Evolutionary conservation across 2,329 filamentous ascomycete species (phyloP).

Genomic region (Byssochlamys sp.): DNA sequence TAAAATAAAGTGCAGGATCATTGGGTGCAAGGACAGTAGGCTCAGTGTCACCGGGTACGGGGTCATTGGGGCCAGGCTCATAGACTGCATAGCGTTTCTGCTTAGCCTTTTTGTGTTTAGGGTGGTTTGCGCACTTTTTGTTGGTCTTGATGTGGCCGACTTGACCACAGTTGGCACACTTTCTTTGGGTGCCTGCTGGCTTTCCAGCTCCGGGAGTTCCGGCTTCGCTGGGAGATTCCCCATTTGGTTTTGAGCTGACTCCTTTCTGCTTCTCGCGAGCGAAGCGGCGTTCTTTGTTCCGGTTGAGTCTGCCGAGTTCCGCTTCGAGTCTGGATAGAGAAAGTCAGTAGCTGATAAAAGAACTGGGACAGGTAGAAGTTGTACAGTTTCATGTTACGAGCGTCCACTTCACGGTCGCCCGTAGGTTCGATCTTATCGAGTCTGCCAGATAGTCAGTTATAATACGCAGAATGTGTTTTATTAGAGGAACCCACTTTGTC

Average conservation of each 20-base stretch:
- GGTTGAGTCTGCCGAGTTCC: constrained; percentile 74
- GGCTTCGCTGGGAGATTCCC: constrained; percentile 34
- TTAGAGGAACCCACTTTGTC: constrained; percentile 53
- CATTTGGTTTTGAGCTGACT: constrained; percentile 37
- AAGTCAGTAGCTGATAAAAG: constrained; percentile 14
- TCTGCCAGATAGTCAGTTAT: constrained; percentile 25
- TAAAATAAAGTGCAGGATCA: neutral
- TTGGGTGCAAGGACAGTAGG: neutral
- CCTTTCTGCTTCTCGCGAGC: constrained; percentile 85
- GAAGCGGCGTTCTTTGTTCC: constrained; percentile 82
- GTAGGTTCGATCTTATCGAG: constrained; percentile 54
- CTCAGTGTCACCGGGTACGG: neutral
- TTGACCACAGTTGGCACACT: constrained; percentile 95
- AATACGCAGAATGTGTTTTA: neutral
- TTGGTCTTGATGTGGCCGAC: constrained; percentile 98
- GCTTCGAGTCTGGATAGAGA: constrained; percentile 48
- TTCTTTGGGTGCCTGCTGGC: constrained; percentile 58
- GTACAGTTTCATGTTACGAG: constrained; percentile 51
- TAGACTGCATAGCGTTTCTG: neutral
- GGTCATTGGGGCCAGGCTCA: constrained; percentile 9
- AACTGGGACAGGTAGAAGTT: constrained; percentile 8
- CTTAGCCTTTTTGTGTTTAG: constrained; percentile 5
- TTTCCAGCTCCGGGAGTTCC: constrained; percentile 49
- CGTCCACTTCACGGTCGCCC: constrained; percentile 57
- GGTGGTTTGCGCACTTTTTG: constrained; percentile 61